Evolutionary conservation across 148 eudicot species (phyloP), one percentile per base, ranked within the genome.

Genomic region (Nepenthes gracilis): DNA sequence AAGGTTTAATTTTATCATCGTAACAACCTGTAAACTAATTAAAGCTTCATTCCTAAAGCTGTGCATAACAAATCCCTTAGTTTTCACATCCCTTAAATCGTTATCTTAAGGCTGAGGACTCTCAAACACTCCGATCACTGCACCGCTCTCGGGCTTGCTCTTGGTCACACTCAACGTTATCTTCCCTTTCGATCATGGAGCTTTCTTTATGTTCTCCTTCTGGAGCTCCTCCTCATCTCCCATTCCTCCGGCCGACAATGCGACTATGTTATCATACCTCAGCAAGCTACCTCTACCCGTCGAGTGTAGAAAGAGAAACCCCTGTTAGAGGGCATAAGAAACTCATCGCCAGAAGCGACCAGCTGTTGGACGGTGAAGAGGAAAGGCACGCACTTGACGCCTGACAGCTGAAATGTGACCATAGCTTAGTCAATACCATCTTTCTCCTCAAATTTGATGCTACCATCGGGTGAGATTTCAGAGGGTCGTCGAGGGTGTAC

Each of bases 361-460:
- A 94, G 86, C 67, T 94, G 88, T 66, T 94, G 89, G 58, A 94
- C 65, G 1, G 99, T 86, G 85, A 94, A 94, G 43, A 94, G 77
- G 73, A 94, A 94, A 1, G 99, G 99, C 35, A 94, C 97, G 0
- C 99, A 87, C 72, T 94, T 95, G n/a, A 97, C 99, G 0, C 99
- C 99, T 1, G 99, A 97, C 9, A 94, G 86, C 67, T 94, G 99
- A 9, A 94, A 97, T 0, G 99, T 94, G 61, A 94, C 99, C 4
- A 97, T 97, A 1, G 99, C 99, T 14, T 89, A 94, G 74, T 94
- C 99, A 56, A 94, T 94, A 7, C 99, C 99, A 33, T 94, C 97
- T 67, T 94, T 94, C 76, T 94, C 99, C 92, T 84, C 97, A 4
- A 94, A 94, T 66, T 89, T 94, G 34, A 94, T 68, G 0, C 76